Evolutionary conservation across 768 basidiomycete species (phyloP).

Genomic region (Terana coerulea): DNA sequence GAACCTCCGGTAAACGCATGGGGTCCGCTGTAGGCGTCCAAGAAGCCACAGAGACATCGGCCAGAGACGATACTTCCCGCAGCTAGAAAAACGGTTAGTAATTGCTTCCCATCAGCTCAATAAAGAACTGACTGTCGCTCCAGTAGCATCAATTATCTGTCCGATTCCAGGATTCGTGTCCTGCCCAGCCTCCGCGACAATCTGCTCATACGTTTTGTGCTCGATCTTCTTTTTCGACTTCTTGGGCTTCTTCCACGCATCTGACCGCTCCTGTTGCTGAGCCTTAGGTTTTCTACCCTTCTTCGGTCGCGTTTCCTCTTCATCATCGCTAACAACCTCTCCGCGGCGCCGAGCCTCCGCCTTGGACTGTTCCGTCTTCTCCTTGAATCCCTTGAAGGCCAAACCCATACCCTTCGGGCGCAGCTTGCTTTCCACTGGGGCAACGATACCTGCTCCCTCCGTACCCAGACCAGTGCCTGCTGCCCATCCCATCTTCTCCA

Average conservation of each 20-base stretch:
- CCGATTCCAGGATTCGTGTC: constrained; percentile 60
- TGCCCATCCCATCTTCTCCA: constrained; percentile 96
- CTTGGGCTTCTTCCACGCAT: constrained; percentile 84
- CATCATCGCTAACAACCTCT: constrained; percentile 72
- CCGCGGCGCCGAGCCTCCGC: constrained; percentile 74
- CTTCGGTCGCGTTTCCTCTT: constrained; percentile 45
- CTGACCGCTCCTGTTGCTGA: constrained; percentile 55
- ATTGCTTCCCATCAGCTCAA: background rate
- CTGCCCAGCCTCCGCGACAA: constrained; percentile 81
- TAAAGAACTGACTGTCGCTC: constrained; percentile 73
- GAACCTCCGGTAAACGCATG: constrained; percentile 91
- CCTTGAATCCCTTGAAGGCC: constrained; percentile 81
- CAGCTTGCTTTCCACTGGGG: constrained; percentile 80
- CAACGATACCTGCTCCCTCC: constrained; percentile 77
- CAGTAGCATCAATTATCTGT: constrained; percentile 91
- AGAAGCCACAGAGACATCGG: constrained; percentile 67
- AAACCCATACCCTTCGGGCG: constrained; percentile 87
- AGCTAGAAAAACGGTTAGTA: constrained; percentile 42
- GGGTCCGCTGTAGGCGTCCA: constrained; percentile 90
- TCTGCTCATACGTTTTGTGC: constrained; percentile 97
- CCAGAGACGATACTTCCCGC: constrained; percentile 82
- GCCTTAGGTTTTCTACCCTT: constrained; percentile 52
- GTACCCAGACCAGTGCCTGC: constrained; percentile 76
- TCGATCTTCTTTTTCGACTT: constrained; percentile 82
- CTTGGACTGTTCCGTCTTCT: constrained; percentile 84